A percentile compares a stretch with the other conserved stretches of the same genome.
Evolutionary conservation across 331 rosid genomes (phyloP).

Genomic region (Arachis monticola): DNA sequence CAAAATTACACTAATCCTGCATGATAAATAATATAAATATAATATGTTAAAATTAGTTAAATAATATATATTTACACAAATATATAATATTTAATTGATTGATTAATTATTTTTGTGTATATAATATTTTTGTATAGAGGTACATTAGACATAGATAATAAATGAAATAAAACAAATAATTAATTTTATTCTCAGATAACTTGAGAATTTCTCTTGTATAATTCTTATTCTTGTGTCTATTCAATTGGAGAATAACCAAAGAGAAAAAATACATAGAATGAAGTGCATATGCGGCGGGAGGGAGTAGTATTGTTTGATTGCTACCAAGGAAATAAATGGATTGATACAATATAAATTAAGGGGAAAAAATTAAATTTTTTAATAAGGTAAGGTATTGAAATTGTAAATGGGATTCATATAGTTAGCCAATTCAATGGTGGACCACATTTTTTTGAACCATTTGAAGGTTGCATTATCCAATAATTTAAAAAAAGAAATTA

Average conservation of each 20-base stretch:
- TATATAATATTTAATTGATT: too few species aligned
- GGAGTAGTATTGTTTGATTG: constrained; percentile 34
- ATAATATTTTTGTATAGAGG: too few species aligned
- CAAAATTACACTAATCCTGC: too few species aligned
- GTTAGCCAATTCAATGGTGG: constrained; percentile 44
- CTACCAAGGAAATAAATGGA: constrained; percentile 20
- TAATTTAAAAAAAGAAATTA: background rate
- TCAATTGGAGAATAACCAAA: constrained; percentile 1
- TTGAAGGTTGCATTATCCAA: too few species aligned
- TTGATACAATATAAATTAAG: constrained; percentile 9
- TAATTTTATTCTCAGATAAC: too few species aligned
- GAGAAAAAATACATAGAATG: background rate
- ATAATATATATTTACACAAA: too few species aligned
- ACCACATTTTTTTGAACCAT: constrained; percentile 20
- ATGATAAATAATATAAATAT: too few species aligned
- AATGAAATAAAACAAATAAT: too few species aligned
- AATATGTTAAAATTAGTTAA: too few species aligned
- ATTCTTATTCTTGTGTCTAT: constrained; percentile 25
- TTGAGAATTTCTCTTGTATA: too few species aligned
- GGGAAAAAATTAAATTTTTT: background rate
- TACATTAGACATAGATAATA: too few species aligned
- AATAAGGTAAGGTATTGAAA: constrained; percentile 40
- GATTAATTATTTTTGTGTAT: too few species aligned
- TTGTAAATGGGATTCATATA: constrained; percentile 50
- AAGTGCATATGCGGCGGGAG: constrained; percentile 47